These are phyloP conservation scores for Piper longum DNA, from an alignment of 164 flowering plant species.

Conservation along the genomic window DNA sequence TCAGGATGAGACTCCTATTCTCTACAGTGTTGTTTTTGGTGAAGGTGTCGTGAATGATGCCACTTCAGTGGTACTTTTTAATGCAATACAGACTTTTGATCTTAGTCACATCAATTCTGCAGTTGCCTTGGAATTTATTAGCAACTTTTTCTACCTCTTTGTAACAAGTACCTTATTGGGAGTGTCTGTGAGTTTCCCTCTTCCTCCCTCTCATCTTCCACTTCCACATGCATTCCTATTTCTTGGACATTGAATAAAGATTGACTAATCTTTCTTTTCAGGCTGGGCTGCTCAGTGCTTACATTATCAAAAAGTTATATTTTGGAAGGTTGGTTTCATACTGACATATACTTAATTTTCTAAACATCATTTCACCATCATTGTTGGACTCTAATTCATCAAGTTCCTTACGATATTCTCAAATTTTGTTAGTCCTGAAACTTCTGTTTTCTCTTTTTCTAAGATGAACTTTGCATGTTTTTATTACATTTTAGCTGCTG, in stretches of 20 bases:
- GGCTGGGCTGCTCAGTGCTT: slow-evolving; percentile 86
- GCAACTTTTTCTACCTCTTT: slow-evolving; percentile 64
- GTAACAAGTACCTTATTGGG: slow-evolving; percentile 68
- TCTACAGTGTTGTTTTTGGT: slow-evolving; percentile 85
- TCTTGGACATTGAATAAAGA: too few species aligned
- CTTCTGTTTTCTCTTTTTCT: too few species aligned
- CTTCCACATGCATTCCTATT: neutral
- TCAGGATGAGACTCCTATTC: slow-evolving; percentile 87
- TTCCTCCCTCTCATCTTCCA: slow-evolving; percentile 11
- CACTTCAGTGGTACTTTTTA: slow-evolving; percentile 88
- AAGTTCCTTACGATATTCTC: neutral
- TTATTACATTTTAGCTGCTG: neutral
- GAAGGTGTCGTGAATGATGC: slow-evolving; percentile 99
- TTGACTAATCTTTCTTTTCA: slow-evolving; percentile 15
- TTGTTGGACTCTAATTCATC: neutral
- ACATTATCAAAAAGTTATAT: slow-evolving; percentile 55
- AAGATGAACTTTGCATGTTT: too few species aligned
- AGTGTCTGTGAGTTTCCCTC: slow-evolving; percentile 36
- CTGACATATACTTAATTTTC: too few species aligned
- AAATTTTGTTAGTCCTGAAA: neutral
- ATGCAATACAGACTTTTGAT: slow-evolving; percentile 83
- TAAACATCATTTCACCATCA: neutral
- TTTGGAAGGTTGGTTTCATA: slow-evolving; percentile 17
- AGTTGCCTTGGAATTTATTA: slow-evolving; percentile 42
- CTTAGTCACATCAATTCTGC: slow-evolving; percentile 38